Evolutionary conservation across 306 rosid genomes (phyloP), one percentile per base, ranked within the genome.

Genomic region (Lithocarpus polystachyus): DNA sequence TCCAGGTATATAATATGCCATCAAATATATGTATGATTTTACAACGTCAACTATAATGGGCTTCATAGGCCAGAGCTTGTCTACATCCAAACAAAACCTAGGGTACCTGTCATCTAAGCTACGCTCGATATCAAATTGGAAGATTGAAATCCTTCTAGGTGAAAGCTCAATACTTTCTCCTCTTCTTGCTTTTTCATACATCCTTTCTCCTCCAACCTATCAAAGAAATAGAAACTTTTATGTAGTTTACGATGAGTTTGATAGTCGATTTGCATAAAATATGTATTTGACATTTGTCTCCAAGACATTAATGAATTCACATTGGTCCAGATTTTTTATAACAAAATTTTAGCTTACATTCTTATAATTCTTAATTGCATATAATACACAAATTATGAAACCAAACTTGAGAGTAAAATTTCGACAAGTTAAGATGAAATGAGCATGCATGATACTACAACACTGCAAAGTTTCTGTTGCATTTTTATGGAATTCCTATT

Each of bases 161-260:
- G 99, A 87, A 74, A 95, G 99, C 79, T 95, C 99, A 40, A 92
- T 86, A 82, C 91, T 95, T 86, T 95, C 97, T 79, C 99, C 99
- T 83, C 94, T 89, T 86, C 99, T 92, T 85, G 99, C 99, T 84
- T 92, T 95, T 45, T 95, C 97, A 74, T 95, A 95, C 97, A 95
- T 78, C 82, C 79, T 95, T 84, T 95, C 99, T 56, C 99, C 99
- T 81, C 99, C 99, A 54, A 95, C 95, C 99, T 95, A 64, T 60
- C 72, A 87, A 56, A 74, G 79, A 33, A 79, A 76, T 13, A 72
- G 77, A 57, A 77, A 68, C 52, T 53, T 61, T 82, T 81, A 81
- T 80, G 77, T 29, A 84, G 33, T 72, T 77, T 43, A 75, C 76
- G 0, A 64, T 69, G 72, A n/a, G 17, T 33, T 1, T 19, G 48